A percentile compares a stretch with the other conserved stretches of the same genome.
Conservation (phyloP, 1,139 yeast species). For the Saccharomyces hybrid region DNA sequence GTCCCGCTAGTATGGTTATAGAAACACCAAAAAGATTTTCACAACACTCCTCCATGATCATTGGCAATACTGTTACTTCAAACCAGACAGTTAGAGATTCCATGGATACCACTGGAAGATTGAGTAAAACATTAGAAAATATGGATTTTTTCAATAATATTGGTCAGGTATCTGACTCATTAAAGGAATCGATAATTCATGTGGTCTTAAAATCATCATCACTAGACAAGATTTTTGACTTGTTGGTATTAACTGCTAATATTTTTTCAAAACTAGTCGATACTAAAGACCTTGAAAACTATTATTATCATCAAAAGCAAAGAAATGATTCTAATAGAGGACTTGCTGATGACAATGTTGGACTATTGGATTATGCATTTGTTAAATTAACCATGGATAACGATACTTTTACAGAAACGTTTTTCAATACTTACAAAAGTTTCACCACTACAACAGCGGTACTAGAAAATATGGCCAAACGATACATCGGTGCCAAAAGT, state of each 20-base stretch:
- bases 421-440: slow-evolving; percentile 57
- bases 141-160: slow-evolving; percentile 30
- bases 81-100: slow-evolving; percentile 17
- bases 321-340: slow-evolving; percentile 7
- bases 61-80: slow-evolving; percentile 4
- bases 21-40: slow-evolving; percentile 40
- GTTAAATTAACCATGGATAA: slow-evolving; percentile 47
- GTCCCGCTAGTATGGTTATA: slow-evolving; percentile 41
- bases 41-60: slow-evolving; percentile 16
- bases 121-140: slow-evolving; percentile 30
- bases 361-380: slow-evolving; percentile 34
- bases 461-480: slow-evolving; percentile 41
- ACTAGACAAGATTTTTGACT: slow-evolving; percentile 51
- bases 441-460: slow-evolving; percentile 49
- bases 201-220: slow-evolving; percentile 56
- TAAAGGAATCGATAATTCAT: slow-evolving; percentile 31
- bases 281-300: slow-evolving; percentile 36
- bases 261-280: slow-evolving; percentile 46
- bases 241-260: slow-evolving; percentile 53
- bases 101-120: slow-evolving; percentile 20
- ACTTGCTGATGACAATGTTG: slow-evolving; percentile 13
- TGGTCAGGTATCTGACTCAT: slow-evolving; percentile 20
- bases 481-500: slow-evolving; percentile 52
- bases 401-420: slow-evolving; percentile 51
- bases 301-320: slow-evolving; percentile 27